Conservation (phyloP, 805 yeast species). For the Metschnikowia aberdeeniae region DNA sequence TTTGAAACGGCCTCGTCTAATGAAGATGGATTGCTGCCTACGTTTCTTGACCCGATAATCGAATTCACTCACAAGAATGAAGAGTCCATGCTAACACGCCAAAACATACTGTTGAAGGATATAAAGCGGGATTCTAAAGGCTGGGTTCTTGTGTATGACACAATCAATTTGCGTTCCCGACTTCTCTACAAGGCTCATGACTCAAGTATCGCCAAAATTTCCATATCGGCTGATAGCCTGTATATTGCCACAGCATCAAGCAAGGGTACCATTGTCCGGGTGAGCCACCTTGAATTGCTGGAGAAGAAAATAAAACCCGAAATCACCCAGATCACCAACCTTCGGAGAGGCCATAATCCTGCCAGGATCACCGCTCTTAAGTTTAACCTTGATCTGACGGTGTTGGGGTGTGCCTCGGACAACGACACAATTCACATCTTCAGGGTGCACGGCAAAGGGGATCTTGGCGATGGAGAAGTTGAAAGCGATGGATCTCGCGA, state of each 20-base stretch:
- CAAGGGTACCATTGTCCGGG: conserved; percentile 42
- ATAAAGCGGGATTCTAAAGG: conserved; percentile 28
- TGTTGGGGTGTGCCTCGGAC: conserved; percentile 40
- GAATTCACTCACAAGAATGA: conserved; percentile 26
- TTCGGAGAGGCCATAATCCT: conserved; percentile 39
- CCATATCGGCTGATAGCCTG: conserved; percentile 24
- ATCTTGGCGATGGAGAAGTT: not conserved
- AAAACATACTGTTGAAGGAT: conserved; percentile 24
- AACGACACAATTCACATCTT: conserved; percentile 41
- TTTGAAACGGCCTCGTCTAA: conserved; percentile 18
- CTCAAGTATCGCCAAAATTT: conserved; percentile 30
- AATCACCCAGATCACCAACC: conserved; percentile 28
- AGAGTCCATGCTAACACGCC: conserved; percentile 11
- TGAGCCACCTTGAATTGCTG: conserved; percentile 21
- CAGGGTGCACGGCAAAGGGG: conserved; percentile 15
- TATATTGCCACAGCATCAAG: conserved; percentile 39
- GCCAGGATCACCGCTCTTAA: conserved; percentile 32
- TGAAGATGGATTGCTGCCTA: not conserved
- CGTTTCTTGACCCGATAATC: conserved; percentile 9
- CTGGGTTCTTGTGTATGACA: conserved; percentile 40
- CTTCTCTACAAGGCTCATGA: conserved; percentile 40
- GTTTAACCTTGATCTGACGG: conserved; percentile 30
- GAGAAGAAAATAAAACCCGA: conserved; percentile 2
- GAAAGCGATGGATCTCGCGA: conserved; percentile 12
- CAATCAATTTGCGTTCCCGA: conserved; percentile 28